Conservation (phyloP, 805 yeast genomes). For the Barnettozyma salicaria region DNA sequence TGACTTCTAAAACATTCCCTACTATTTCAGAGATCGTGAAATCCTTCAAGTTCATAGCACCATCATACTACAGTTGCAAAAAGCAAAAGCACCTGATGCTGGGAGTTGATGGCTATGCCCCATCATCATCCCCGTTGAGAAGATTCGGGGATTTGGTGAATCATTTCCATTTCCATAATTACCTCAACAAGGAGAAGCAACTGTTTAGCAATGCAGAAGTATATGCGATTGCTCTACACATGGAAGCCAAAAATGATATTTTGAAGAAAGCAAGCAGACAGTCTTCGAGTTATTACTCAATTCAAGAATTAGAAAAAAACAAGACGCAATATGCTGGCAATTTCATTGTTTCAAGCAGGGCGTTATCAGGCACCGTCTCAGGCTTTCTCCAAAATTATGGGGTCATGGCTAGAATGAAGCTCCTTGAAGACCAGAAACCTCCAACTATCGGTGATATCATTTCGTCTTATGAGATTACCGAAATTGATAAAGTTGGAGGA, state of each 20-base stretch:
- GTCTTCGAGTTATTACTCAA: slow-evolving; percentile 34
- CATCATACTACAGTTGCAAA: slow-evolving; percentile 44
- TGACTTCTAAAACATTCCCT: slow-evolving; percentile 20
- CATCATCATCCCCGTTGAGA: slow-evolving; percentile 86
- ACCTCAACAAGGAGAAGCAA: slow-evolving; percentile 26
- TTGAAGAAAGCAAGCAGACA: slow-evolving; percentile 28
- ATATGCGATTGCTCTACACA: slow-evolving; percentile 34
- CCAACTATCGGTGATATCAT: slow-evolving; percentile 41
- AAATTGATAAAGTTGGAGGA: slow-evolving; percentile 41
- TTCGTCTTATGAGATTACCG: slow-evolving; percentile 34
- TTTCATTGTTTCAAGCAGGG: slow-evolving; percentile 38
- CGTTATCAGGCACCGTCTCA: slow-evolving; percentile 31
- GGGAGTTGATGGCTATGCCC: slow-evolving; percentile 57
- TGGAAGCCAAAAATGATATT: slow-evolving; percentile 39
- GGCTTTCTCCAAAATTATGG: slow-evolving; percentile 29
- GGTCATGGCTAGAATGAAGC: slow-evolving; percentile 28
- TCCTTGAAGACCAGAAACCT: slow-evolving; percentile 23
- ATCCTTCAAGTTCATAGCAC: slow-evolving; percentile 41
- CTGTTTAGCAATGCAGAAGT: slow-evolving; percentile 32
- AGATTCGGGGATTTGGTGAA: slow-evolving; percentile 74
- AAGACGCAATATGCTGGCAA: slow-evolving; percentile 17
- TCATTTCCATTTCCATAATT: slow-evolving; percentile 67
- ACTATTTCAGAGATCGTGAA: slow-evolving; percentile 37
- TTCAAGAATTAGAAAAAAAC: slow-evolving; percentile 23
- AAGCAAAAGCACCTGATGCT: slow-evolving; percentile 56